These are phyloP conservation scores for Cladosporium sp. DNA, from an alignment of 2,329 filamentous ascomycete species.

Conservation along the genomic window DNA sequence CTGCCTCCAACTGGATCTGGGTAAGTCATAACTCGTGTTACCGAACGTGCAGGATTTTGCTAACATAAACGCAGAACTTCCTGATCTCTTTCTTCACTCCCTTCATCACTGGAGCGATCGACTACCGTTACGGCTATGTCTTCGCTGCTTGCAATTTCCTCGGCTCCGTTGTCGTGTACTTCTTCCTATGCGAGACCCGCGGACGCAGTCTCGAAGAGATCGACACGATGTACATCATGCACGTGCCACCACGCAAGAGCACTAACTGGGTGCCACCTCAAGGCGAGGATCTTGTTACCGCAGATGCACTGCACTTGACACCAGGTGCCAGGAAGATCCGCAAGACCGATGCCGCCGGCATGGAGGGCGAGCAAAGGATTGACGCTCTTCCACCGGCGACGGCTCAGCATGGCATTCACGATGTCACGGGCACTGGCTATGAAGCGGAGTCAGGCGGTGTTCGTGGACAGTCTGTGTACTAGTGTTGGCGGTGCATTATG, in stretches of 20 bases:
- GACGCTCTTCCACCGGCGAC: constrained; percentile 32
- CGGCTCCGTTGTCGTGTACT: constrained; percentile 59
- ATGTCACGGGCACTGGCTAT: constrained; percentile 33
- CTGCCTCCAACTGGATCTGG: constrained; percentile 62
- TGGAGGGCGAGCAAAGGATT: constrained; percentile 32
- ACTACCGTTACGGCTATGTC: constrained; percentile 40
- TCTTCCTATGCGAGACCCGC: constrained; percentile 75
- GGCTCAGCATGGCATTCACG: constrained; percentile 33
- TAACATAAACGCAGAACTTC: constrained; percentile 30
- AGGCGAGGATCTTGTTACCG: constrained; percentile 30
- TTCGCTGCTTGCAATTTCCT: constrained; percentile 38
- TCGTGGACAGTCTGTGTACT: constrained; percentile 15
- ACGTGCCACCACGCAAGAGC: constrained; percentile 35
- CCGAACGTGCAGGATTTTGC: neutral
- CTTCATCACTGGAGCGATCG: constrained; percentile 38
- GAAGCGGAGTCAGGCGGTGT: constrained; percentile 33
- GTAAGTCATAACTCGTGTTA: neutral
- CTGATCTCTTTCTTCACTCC: constrained; percentile 31
- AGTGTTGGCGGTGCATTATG: neutral
- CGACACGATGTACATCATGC: constrained; percentile 71
- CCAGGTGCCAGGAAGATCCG: constrained; percentile 32
- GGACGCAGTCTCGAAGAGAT: constrained; percentile 76
- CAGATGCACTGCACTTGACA: constrained; percentile 30
- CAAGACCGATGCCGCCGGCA: constrained; percentile 34
- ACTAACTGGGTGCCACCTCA: constrained; percentile 33